Conservation (phyloP, 768 basidiomycete species). For the Kwoniella botswanensis region DNA sequence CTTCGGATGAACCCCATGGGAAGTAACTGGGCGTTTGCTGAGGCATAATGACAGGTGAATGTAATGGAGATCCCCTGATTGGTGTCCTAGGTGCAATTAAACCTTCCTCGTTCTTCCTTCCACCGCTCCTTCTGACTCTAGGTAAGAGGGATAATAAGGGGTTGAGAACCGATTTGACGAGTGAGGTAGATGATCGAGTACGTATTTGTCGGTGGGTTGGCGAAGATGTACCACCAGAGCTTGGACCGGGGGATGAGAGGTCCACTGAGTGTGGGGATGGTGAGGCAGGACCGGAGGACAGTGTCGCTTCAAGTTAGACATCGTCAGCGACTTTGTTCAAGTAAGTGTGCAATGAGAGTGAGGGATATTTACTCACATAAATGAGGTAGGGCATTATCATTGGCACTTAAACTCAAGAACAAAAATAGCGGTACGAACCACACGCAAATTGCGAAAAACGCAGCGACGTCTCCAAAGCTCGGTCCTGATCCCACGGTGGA, state of each 20-base stretch:
- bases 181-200: constrained; percentile 12
- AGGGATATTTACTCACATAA: constrained; percentile 36
- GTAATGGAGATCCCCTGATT: constrained; percentile 26
- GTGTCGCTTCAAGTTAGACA: background rate
- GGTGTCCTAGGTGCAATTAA: constrained; percentile 30
- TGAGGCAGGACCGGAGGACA: constrained; percentile 9
- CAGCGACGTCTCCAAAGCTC: constrained; percentile 62
- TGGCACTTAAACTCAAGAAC: constrained; percentile 93
- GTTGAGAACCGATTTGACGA: constrained; percentile 24
- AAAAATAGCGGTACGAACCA: constrained; percentile 79
- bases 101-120: constrained; percentile 21
- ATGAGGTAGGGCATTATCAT: constrained; percentile 88
- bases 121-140: background rate
- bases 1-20: constrained; percentile 19
- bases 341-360: background rate
- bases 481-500: constrained; percentile 29
- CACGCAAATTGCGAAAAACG: constrained; percentile 63
- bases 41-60: constrained; percentile 27
- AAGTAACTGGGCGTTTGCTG: constrained; percentile 17
- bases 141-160: constrained; percentile 21
- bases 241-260: constrained; percentile 20
- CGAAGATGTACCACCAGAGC: constrained; percentile 11
- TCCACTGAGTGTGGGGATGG: constrained; percentile 15
- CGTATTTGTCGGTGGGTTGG: constrained; percentile 23
- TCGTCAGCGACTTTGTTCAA: too few species aligned